Base-by-base conservation (phyloP, 805 yeast species). In the Priceomyces medius region DNA sequence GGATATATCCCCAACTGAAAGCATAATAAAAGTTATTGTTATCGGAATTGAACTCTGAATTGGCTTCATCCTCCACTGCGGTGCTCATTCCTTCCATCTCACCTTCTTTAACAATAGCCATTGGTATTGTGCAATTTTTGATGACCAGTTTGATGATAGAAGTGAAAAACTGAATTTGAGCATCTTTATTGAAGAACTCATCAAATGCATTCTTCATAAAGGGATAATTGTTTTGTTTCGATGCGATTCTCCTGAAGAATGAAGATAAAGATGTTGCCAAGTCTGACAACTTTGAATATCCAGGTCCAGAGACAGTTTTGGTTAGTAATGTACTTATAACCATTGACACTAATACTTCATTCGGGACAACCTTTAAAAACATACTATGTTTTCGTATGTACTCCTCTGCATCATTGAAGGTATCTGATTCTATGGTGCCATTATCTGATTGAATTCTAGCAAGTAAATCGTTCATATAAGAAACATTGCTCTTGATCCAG, bases 261-360 rank as follows among this genome's bases (percentile, higher is more conserved):
- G 27, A 19, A 9, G 49, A 33, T 7, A 56, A 35, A 7, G 42
- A 31, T 4, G 41, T 36, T 4, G 55, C 53, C 23, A 61, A 33
- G 10, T 48, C 45, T 8, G 51, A 21, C 12, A 61, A 46, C 17
- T 44, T 50, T 9, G 48, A 50, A 24, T 50, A 38, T 4, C 55
- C 59, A 2, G 29, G 14, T 6, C 42, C 42, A 1, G 56, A 34
- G 7, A 57, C 41, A 1, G 63, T 55, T 14, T 46, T 40, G 4
- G 58, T 38, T 14, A 60, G 40, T 31, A 56, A 27, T 16, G 49
- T 47, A 2, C 58, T 52, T 13, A 58, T 42, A 13, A 53, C 33
- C 28, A 55, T 24, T 2, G 59, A 49, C 4, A 43, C 43, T 12
- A 60, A 28, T 8, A 46, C 37, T 9, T 45, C 45, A 5, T 32